Evolutionary conservation across 2,329 filamentous ascomycete genomes (phyloP), one percentile per base, ranked within the genome.

Genomic region (Beauveria pseudobassiana): DNA sequence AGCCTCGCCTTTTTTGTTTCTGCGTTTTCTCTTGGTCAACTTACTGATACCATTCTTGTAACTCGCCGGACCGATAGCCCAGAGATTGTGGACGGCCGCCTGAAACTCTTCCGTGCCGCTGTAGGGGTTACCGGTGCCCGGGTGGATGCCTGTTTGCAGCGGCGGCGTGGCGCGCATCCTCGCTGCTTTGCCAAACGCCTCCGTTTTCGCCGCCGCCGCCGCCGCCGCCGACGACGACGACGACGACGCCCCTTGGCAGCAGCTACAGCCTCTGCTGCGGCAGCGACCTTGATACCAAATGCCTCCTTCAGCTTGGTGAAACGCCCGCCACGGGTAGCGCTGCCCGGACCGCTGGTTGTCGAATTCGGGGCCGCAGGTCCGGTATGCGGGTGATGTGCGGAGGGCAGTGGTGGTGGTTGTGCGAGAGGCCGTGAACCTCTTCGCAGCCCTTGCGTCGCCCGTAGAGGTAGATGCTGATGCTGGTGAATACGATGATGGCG

Each of bases 381-480:
- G 24, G 20, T 22, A 45, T 26, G 34, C 52, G 45, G 20, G 24
- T 38, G 4, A 14, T 38, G 52, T 43, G 45, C 7, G 43, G 22
- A 14, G 22, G 38, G 12, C 3, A 43, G 45, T 50, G 51, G 43
- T 20, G 51, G 20, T 49, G 22, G 18, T 49, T 9, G 20, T 53
- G 43, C 16, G 54, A 28, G 12, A 54, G 24, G 48, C 55, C 26
- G 24, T 18, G 45, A 2, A 57, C 26, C n/a, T 22, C 46, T 34
- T 75, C 69, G 50, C 74, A 68, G 3, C 75, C 75, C 26, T 75
- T 73, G 9, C 72, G 71, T 52, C 78, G 72, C 18, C 80, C 78
- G 58, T 76, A 81, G 50, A 82, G 66, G 57, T 80, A 82, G 56
- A 85, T 66, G 6, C 85, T 67, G 0, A 70, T 74, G 9, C 78